Conservation (phyloP, 805 yeast species). For the Sugiyamaella mastotermitis region DNA sequence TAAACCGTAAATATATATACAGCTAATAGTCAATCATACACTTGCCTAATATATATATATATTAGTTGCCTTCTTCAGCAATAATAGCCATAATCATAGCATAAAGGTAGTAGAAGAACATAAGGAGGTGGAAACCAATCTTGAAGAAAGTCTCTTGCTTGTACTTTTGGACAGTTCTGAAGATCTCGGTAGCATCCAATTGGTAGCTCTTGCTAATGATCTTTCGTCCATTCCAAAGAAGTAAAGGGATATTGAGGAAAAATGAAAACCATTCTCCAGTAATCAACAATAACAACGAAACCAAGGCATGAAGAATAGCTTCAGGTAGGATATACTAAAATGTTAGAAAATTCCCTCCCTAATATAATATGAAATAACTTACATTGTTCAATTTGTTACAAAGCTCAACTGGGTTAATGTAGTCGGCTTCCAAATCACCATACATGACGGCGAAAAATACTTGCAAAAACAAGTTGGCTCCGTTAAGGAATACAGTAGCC, state of each 20-base stretch:
- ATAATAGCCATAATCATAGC: conserved; percentile 93
- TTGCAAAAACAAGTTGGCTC: conserved; percentile 78
- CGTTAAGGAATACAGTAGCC: conserved; percentile 68
- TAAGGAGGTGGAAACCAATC: conserved; percentile 79
- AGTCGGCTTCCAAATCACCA: conserved; percentile 78
- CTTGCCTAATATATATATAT: too few species aligned
- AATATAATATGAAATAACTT: conserved; percentile 10
- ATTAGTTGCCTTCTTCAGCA: conserved; percentile 62
- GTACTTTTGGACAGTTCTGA: conserved; percentile 86
- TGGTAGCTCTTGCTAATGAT: conserved; percentile 72
- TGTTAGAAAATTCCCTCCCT: neutral
- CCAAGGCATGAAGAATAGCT: conserved; percentile 64
- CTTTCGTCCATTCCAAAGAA: conserved; percentile 77
- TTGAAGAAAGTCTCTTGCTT: conserved; percentile 87
- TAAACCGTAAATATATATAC: too few species aligned
- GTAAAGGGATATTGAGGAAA: conserved; percentile 75
- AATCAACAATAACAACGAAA: conserved; percentile 64
- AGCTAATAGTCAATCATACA: too few species aligned
- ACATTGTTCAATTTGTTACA: conserved; percentile 79
- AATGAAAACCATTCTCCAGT: conserved; percentile 93
- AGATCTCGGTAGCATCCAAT: conserved; percentile 95
- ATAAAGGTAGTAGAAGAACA: conserved; percentile 94
- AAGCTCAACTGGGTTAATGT: conserved; percentile 92
- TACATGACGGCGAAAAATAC: conserved; percentile 91
- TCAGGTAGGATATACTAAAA: conserved; percentile 74